These are phyloP conservation scores for Blepharisma japonicum DNA, from an alignment of 73 alveolate species.

Conservation along the genomic window DNA sequence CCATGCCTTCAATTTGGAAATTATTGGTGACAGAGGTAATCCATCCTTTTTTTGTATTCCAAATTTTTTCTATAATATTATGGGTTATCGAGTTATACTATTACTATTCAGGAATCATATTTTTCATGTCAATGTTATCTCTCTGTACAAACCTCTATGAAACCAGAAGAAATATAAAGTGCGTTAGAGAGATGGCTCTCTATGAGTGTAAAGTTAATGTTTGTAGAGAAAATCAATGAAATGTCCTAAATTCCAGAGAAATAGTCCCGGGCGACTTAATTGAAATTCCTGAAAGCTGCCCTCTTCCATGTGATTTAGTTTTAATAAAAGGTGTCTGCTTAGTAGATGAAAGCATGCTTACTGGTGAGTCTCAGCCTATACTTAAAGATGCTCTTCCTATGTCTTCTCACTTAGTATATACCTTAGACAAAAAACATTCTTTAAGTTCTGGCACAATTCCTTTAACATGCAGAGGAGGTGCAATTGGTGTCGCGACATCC, in stretches of 20 bases:
- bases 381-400: constrained; percentile 75
- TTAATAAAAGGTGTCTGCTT: constrained; percentile 27
- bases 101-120: not conserved
- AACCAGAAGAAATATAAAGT: not conserved
- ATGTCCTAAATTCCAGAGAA: not conserved
- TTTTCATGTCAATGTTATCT: not conserved
- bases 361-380: constrained; percentile 95
- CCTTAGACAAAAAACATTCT: not conserved
- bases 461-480: not conserved
- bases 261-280: not conserved
- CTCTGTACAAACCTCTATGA: not conserved
- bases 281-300: not conserved
- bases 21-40: not conserved
- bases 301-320: constrained; percentile 1
- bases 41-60: constrained; percentile 21
- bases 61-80: not conserved
- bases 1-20: not conserved
- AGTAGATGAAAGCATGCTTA: constrained; percentile 91
- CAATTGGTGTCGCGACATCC: constrained; percentile 14
- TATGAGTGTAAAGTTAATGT: not conserved
- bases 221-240: not conserved
- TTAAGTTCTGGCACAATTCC: constrained; percentile 16
- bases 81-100: not conserved
- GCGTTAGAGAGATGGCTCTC: not conserved
- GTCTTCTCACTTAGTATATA: not conserved